A percentile compares a stretch with the other conserved stretches of the same genome.
Evolutionary conservation across 192 early-diverging fungal species (phyloP).

Genomic region (Entomortierella chlamydospora): DNA sequence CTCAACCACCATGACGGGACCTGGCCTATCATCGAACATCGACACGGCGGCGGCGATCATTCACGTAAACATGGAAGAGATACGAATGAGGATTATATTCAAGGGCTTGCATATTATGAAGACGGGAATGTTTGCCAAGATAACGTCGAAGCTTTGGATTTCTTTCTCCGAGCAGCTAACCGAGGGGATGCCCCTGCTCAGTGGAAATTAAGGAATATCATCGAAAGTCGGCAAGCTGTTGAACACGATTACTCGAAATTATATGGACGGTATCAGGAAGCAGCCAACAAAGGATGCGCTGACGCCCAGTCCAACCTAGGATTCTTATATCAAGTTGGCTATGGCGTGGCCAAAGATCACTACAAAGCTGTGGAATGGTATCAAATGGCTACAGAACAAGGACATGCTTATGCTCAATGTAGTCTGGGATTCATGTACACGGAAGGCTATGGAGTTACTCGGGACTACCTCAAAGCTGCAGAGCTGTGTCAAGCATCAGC

Average conservation of each 20-base stretch:
- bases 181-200: slow-evolving; percentile 42
- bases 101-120: neutral
- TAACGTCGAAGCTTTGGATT: neutral
- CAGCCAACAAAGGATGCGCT: slow-evolving; percentile 38
- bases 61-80: no score
- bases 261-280: slow-evolving; percentile 49
- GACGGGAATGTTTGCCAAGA: neutral
- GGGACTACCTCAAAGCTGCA: slow-evolving; percentile 45
- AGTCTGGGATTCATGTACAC: slow-evolving; percentile 34
- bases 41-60: no score
- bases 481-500: slow-evolving; percentile 55
- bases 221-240: no score
- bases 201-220: slow-evolving; percentile 41
- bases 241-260: slow-evolving; percentile 27
- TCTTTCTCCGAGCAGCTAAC: neutral
- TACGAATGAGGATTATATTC: no score
- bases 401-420: neutral
- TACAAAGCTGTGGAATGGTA: slow-evolving; percentile 1
- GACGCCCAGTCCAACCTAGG: slow-evolving; percentile 42
- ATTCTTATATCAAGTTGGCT: slow-evolving; percentile 41
- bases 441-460: slow-evolving; percentile 44
- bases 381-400: neutral
- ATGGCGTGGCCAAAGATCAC: slow-evolving; percentile 25
- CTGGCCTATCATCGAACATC: no score
- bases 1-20: no score